Conservation (phyloP, 2,329 filamentous ascomycete genomes). For the Aspergillus texensis region DNA sequence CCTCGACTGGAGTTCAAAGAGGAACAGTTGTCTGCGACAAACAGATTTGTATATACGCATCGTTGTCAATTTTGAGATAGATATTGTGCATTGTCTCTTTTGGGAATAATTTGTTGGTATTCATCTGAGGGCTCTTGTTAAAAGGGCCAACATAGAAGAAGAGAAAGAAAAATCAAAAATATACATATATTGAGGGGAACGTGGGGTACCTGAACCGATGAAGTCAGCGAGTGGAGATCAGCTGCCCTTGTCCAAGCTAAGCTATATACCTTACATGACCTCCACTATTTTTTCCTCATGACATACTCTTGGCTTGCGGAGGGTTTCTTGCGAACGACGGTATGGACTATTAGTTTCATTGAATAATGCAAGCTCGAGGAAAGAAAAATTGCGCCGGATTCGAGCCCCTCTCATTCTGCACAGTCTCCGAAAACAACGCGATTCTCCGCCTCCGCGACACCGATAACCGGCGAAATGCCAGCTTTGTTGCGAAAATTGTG, state of each 20-base stretch:
- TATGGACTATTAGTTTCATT: background rate
- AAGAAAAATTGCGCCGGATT: background rate
- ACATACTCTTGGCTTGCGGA: background rate
- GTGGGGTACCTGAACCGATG: background rate
- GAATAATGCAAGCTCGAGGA: background rate
- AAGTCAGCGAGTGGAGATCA: conserved; percentile 7
- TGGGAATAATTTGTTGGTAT: background rate
- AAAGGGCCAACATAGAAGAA: background rate
- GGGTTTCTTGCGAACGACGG: background rate
- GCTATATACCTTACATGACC: background rate
- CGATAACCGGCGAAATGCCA: conserved; percentile 60
- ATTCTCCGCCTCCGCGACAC: conserved; percentile 10
- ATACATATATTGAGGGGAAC: background rate
- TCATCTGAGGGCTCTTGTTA: background rate
- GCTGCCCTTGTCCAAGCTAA: background rate
- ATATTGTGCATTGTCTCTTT: conserved; percentile 14
- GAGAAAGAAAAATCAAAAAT: background rate
- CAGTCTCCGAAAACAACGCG: background rate
- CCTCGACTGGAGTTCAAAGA: conserved; percentile 16
- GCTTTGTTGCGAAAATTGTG: conserved; percentile 76
- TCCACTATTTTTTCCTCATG: background rate
- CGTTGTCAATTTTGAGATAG: conserved; percentile 25
- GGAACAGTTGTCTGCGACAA: conserved; percentile 20
- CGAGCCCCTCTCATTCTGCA: background rate
- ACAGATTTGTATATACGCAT: conserved; percentile 30